Percentiles rank a stretch among this genome's conserved stretches.
Evolutionary conservation across 2,329 filamentous ascomycete genomes (phyloP).

Genomic region (Cadophora gregata): DNA sequence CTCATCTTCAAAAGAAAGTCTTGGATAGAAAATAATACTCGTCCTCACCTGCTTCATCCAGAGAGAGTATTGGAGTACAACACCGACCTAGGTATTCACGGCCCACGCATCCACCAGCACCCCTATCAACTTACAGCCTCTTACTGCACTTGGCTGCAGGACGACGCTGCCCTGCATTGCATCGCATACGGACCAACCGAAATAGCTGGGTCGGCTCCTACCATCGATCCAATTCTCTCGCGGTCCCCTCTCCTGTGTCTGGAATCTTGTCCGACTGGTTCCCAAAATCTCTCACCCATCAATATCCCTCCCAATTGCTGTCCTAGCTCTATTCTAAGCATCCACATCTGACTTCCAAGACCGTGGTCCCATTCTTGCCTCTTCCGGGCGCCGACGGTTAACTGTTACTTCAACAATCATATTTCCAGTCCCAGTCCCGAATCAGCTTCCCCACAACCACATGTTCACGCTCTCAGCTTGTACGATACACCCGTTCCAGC

Average conservation of each 20-base stretch:
- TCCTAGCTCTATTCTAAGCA: background rate
- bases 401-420: slow-evolving; percentile 1
- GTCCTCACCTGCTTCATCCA: background rate
- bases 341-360: background rate
- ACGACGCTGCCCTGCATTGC: background rate
- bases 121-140: slow-evolving; percentile 8
- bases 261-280: slow-evolving; percentile 3
- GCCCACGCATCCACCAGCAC: background rate
- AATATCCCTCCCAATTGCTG: background rate
- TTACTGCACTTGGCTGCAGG: slow-evolving; percentile 6
- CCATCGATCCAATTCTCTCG: slow-evolving; percentile 2
- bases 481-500: background rate
- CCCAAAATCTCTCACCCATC: background rate
- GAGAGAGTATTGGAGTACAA: background rate
- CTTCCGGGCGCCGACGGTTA: background rate
- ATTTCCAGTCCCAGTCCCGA: background rate
- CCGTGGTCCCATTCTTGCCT: background rate
- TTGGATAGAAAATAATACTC: background rate
- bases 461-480: slow-evolving; percentile 2
- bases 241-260: background rate
- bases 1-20: background rate
- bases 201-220: background rate
- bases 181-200: background rate
- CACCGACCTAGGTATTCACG: background rate
- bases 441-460: slow-evolving; percentile 8